Conservation (phyloP, 495 filamentous ascomycete species). For the Aspergillus hancockii region DNA sequence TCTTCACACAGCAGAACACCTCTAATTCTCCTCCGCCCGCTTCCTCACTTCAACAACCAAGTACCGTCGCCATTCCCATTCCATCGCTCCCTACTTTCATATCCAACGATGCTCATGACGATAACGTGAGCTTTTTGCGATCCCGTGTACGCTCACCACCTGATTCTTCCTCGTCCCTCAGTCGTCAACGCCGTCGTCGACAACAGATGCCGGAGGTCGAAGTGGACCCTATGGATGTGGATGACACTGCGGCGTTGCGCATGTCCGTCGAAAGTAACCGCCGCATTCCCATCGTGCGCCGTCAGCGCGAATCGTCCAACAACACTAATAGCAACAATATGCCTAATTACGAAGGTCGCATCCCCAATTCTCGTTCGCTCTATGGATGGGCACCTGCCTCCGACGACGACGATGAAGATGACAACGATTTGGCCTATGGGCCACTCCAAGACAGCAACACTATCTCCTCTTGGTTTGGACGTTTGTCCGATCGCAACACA, state of each 20-base stretch:
- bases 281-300: conserved; percentile 44
- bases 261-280: conserved; percentile 42
- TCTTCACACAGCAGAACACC: not conserved
- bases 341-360: conserved; percentile 51
- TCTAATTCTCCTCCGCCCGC: conserved; percentile 29
- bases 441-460: conserved; percentile 29
- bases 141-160: conserved; percentile 39
- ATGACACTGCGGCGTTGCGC: conserved; percentile 36
- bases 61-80: conserved; percentile 42
- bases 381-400: conserved; percentile 64
- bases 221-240: conserved; percentile 44
- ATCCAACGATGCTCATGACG: conserved; percentile 56
- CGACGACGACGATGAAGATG: conserved; percentile 50
- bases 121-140: conserved; percentile 61
- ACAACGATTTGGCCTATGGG: conserved; percentile 33
- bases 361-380: conserved; percentile 49
- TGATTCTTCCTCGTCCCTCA: conserved; percentile 36
- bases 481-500: conserved; percentile 30
- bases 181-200: conserved; percentile 38
- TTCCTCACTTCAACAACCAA: conserved; percentile 31
- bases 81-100: conserved; percentile 46
- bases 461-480: conserved; percentile 31
- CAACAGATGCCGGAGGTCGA: conserved; percentile 34
- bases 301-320: conserved; percentile 29
- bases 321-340: conserved; percentile 20